Conservation (phyloP, 2,329 filamentous ascomycete species). For the Aaosphaeria pasadenensis region DNA sequence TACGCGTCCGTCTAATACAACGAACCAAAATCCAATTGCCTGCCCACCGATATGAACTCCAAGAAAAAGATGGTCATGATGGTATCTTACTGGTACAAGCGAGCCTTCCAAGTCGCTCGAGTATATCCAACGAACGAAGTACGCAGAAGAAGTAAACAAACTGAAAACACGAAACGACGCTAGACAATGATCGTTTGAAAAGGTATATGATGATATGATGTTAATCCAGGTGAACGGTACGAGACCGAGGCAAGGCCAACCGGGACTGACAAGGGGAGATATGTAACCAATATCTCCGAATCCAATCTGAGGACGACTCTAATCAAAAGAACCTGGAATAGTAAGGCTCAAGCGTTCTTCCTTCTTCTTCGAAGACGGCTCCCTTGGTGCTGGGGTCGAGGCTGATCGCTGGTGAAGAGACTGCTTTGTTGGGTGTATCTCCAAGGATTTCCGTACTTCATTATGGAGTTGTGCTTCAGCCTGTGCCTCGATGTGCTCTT, state of each 20-base stretch:
- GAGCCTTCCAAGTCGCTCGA: no score
- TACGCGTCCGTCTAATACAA: no score
- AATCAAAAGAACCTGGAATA: slow-evolving; percentile 32
- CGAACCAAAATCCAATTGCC: no score
- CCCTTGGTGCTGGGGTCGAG: slow-evolving; percentile 19
- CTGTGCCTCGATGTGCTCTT: slow-evolving; percentile 32
- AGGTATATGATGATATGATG: no score
- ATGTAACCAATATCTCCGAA: no score
- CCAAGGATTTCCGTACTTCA: slow-evolving; percentile 26
- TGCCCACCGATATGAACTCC: no score
- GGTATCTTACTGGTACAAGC: not conserved
- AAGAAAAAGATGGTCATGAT: not conserved
- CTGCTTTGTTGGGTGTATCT: slow-evolving; percentile 9
- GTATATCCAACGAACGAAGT: not conserved
- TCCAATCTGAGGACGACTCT: not conserved
- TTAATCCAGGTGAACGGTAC: no score
- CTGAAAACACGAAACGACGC: not conserved
- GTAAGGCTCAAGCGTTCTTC: slow-evolving; percentile 32
- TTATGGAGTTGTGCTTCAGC: slow-evolving; percentile 34
- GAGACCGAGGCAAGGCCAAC: no score
- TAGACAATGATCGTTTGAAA: slow-evolving; percentile 9
- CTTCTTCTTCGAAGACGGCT: slow-evolving; percentile 20
- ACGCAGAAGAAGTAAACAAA: not conserved
- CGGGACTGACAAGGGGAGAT: no score
- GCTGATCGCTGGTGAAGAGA: slow-evolving; percentile 18